Evolutionary conservation across 192 early-diverging fungal genomes (phyloP).

Genomic region (Kappamyces sp.): DNA sequence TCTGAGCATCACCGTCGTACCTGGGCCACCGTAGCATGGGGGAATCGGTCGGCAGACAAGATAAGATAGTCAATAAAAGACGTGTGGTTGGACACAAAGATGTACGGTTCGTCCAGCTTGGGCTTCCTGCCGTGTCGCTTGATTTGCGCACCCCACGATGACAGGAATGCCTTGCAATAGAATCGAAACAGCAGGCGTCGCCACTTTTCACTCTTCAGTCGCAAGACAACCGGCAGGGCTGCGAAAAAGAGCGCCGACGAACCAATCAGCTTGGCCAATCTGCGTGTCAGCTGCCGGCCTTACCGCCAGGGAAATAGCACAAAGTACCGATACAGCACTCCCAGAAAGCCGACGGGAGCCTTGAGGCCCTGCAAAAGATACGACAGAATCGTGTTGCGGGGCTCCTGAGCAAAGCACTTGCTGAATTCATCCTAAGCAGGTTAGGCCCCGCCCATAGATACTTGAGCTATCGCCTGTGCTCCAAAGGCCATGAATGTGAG

Average conservation of each 20-base stretch:
- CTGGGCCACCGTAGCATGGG: constrained; percentile 49
- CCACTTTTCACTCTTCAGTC: constrained; percentile 28
- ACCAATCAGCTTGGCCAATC: constrained; percentile 23
- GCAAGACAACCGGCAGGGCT: constrained; percentile 36
- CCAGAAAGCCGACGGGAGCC: constrained; percentile 25
- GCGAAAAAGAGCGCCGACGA: constrained; percentile 38
- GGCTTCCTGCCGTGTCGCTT: constrained; percentile 39
- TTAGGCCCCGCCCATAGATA: background rate
- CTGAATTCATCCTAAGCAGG: constrained; percentile 42
- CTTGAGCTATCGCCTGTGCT: constrained; percentile 46
- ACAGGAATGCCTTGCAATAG: constrained; percentile 46
- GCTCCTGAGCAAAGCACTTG: constrained; percentile 46
- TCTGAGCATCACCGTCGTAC: constrained; percentile 1
- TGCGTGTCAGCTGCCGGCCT: background rate
- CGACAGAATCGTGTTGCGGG: constrained; percentile 22
- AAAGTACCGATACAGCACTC: constrained; percentile 34
- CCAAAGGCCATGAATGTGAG: constrained; percentile 47
- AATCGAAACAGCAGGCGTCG: constrained; percentile 38
- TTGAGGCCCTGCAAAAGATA: constrained; percentile 27
- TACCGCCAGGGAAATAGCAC: constrained; percentile 37
- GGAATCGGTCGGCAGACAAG: constrained; percentile 40
- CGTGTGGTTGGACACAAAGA: constrained; percentile 56
- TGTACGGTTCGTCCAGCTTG: constrained; percentile 31
- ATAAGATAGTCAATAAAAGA: constrained; percentile 49
- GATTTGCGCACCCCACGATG: constrained; percentile 43